Evolutionary conservation across 352 stramenopile genomes (phyloP).

Genomic region (Phytophthora tentaculata): DNA sequence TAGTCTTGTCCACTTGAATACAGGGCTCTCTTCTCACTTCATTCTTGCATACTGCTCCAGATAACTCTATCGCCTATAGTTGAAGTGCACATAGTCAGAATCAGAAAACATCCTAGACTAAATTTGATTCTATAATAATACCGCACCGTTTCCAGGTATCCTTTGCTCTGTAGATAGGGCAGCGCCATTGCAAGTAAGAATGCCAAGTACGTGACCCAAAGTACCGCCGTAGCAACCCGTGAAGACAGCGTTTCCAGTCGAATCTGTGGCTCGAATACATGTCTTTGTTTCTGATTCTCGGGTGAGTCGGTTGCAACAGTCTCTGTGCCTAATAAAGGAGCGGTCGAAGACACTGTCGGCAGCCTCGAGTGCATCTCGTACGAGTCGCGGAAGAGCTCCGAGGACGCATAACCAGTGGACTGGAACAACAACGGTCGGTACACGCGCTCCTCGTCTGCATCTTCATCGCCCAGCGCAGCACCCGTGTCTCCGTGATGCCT

Average conservation of each 20-base stretch:
- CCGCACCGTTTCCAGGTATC: constrained; percentile 69
- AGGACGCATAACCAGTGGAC: constrained; percentile 81
- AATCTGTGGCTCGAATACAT: constrained; percentile 61
- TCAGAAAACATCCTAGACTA: constrained; percentile 3
- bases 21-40: constrained; percentile 46
- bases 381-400: constrained; percentile 78
- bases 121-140: constrained; percentile 3
- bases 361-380: constrained; percentile 83
- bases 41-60: constrained; percentile 58
- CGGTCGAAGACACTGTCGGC: constrained; percentile 26
- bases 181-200: constrained; percentile 74
- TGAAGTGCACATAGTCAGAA: constrained; percentile 20
- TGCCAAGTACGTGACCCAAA: constrained; percentile 79
- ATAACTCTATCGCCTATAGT: constrained; percentile 55
- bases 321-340: constrained; percentile 33
- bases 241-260: constrained; percentile 84
- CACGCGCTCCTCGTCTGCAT: constrained; percentile 51
- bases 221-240: constrained; percentile 67
- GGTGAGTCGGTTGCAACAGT: constrained; percentile 13
- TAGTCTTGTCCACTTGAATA: constrained; percentile 67
- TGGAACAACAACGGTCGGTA: constrained; percentile 84
- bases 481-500: neutral
- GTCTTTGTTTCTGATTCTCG: constrained; percentile 34
- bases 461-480: constrained; percentile 5
- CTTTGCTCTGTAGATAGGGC: constrained; percentile 80